These are phyloP conservation scores for Chrysochromulina parva DNA, from an alignment of 78 protist species.

Conservation along the genomic window DNA sequence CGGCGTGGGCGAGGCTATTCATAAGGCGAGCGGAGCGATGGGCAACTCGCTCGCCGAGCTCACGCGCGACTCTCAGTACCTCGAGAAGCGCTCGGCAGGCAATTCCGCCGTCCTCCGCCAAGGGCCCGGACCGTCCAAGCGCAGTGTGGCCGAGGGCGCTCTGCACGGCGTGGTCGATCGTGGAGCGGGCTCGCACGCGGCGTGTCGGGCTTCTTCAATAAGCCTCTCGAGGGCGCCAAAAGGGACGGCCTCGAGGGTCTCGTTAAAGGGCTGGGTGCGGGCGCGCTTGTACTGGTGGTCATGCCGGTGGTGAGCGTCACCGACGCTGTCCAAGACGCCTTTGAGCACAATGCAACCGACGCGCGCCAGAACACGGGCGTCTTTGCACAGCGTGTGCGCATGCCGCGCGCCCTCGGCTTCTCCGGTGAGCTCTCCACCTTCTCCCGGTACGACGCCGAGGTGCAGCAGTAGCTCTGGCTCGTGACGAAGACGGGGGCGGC, in stretches of 20 bases:
- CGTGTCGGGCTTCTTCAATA: not conserved
- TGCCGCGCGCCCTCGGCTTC: too few species aligned
- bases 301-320: not conserved
- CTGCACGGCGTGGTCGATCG: not conserved
- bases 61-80: not conserved
- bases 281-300: not conserved
- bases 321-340: not conserved
- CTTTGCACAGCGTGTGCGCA: too few species aligned
- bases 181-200: not conserved
- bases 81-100: not conserved
- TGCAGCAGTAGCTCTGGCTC: too few species aligned
- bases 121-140: not conserved
- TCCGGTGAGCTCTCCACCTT: too few species aligned
- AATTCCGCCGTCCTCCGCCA: not conserved
- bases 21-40: not conserved
- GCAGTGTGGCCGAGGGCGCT: not conserved
- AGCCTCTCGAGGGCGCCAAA: conserved; percentile 5
- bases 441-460: too few species aligned
- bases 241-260: not conserved
- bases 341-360: not conserved
- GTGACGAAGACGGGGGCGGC: too few species aligned
- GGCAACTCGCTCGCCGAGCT: conserved; percentile 12
- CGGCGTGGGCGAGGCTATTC: not conserved
- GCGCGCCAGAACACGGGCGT: too few species aligned
- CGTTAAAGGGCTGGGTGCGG: not conserved